phyloP scores from a whole-genome alignment of 78 protist species.

The slime mould (Dictyostelium discoideum) region dicty_2.7 NC_007088.5:4799501-4800000 shows the following conservation, averaged over 20 bases:
- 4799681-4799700: neutral
- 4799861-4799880: conserved; percentile 54
- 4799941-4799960: neutral
- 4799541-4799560: neutral
- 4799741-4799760: conserved; percentile 35
- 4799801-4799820: conserved; percentile 9
- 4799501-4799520: conserved; percentile 8
- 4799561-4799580: conserved; percentile 30
- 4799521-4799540: neutral
- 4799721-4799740: neutral
- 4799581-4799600: neutral
- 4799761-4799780: conserved; percentile 28
- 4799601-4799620: conserved; percentile 13
- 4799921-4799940: neutral
- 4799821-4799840: neutral
- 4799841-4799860: conserved; percentile 68
- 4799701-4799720: conserved; percentile 20
- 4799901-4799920: conserved; percentile 19
- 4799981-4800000: conserved; percentile 29
- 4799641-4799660: too few relatives aligned
- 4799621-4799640: neutral
- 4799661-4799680: too few relatives aligned
- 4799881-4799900: conserved; percentile 5
- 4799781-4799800: conserved; percentile 41
- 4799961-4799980: neutral